phyloP scores from a whole-genome alignment of 1,284 basidiomycete species.

The Albatrellus sp. region DNA sequence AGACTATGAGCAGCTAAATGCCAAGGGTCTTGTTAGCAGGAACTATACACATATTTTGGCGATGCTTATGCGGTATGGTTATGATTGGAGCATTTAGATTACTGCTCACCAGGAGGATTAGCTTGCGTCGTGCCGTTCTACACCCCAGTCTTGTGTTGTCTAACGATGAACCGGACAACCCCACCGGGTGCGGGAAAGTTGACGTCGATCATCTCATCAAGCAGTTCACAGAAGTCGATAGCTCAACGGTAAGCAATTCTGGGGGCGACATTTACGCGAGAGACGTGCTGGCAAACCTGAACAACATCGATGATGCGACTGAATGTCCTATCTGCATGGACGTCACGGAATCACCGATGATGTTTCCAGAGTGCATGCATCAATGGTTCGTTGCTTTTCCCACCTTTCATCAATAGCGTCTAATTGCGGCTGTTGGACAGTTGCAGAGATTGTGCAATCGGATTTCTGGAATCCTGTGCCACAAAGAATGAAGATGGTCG shows the following conservation, averaged over 20 bases:
- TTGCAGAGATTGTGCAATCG: conserved; percentile 76
- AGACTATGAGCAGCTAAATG: conserved; percentile 66
- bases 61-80: conserved; percentile 73
- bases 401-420: background rate
- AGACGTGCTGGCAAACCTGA: conserved; percentile 51
- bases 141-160: conserved; percentile 70
- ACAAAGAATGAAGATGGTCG: conserved; percentile 53
- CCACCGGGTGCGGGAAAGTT: conserved; percentile 30
- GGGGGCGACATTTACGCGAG: conserved; percentile 41
- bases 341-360: conserved; percentile 54
- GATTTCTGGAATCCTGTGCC: conserved; percentile 50
- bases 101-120: conserved; percentile 17
- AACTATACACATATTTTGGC: conserved; percentile 87
- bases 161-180: conserved; percentile 30
- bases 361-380: conserved; percentile 71
- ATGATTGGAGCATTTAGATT: conserved; percentile 5
- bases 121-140: conserved; percentile 76
- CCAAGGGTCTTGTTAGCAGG: conserved; percentile 66
- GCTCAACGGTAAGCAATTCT: conserved; percentile 13
- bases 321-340: conserved; percentile 83
- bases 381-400: conserved; percentile 39
- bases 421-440: conserved; percentile 21
- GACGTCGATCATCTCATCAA: conserved; percentile 55
- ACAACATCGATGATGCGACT: conserved; percentile 23
- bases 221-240: conserved; percentile 34